A percentile compares a stretch with the other conserved stretches of the same genome.
Evolutionary conservation across 2,329 filamentous ascomycete species (phyloP).

Genomic region (Orbilia brochopaga): DNA sequence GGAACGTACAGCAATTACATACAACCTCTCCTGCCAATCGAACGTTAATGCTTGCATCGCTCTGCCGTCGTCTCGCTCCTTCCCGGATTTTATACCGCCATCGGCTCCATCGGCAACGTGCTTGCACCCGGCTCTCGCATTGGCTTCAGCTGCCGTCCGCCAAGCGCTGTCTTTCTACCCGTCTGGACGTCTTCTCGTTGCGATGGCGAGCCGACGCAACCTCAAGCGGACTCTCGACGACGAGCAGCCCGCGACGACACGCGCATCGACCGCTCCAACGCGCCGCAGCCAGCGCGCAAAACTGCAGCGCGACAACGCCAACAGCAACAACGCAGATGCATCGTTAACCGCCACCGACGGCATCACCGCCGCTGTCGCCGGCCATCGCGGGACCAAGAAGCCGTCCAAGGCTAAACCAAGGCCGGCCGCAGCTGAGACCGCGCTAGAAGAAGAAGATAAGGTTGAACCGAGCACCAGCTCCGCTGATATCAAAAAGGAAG

Average conservation of each 20-base stretch:
- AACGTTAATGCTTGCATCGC: neutral
- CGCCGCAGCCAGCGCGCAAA: constrained; percentile 41
- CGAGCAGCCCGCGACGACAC: constrained; percentile 35
- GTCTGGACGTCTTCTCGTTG: neutral
- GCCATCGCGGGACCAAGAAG: neutral
- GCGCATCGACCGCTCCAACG: constrained; percentile 31
- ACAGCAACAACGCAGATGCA: constrained; percentile 23
- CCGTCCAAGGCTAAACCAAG: constrained; percentile 45
- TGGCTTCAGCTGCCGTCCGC: constrained; percentile 17
- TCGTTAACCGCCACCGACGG: neutral
- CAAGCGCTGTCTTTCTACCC: neutral
- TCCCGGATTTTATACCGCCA: constrained; percentile 34
- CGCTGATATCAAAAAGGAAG: constrained; percentile 21
- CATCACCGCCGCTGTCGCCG: constrained; percentile 2
- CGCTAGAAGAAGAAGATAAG: constrained; percentile 13
- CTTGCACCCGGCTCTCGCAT: constrained; percentile 22
- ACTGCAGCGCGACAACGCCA: constrained; percentile 23
- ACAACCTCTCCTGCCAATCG: neutral
- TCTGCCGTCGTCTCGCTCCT: constrained; percentile 25
- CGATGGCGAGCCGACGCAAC: constrained; percentile 17
- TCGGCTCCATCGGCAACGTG: constrained; percentile 41
- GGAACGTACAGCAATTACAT: too few relatives aligned
- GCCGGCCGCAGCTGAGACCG: constrained; percentile 40
- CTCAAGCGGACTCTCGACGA: constrained; percentile 23
- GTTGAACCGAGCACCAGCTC: constrained; percentile 22